Base-by-base conservation (phyloP, 805 yeast species). In the Scheffersomyces ergatensis region DNA sequence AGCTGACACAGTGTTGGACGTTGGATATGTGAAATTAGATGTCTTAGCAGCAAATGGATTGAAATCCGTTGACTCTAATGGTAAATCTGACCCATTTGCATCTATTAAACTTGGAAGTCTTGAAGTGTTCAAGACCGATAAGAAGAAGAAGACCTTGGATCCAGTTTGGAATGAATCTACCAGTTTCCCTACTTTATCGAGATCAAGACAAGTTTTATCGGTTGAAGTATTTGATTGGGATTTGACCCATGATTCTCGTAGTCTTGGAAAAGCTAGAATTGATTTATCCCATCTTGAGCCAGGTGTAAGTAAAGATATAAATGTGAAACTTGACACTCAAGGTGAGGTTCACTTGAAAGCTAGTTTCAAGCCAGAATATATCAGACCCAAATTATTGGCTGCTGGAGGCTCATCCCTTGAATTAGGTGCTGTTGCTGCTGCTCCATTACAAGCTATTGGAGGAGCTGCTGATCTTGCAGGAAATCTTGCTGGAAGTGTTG, bases 141-240 rank as follows among this genome's bases (percentile, higher is more conserved):
- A 76, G 40, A 68, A 80, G 44, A 83, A 83, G 63, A 85, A 79
- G 57, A 78, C 86, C 0, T 66, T 85, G 49, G 70, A 78, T 41
- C 96, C 96, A 14, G 74, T 72, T 9, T 89, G 93, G 90, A 82
- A 87, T 57, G 93, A 87, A 51, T 60, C 66, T 6, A 67, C 77
- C 18, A 71, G 70, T 3, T 61, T 88, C 49, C 82, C 85, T 3
- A 60, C 85, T 43, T 71, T 77, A 27, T 83, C 93, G 0, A 77
- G 88, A 59, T 65, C 80, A 2, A 74, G 85, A 55, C 66, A 76
- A 19, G 51, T 64, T 14, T 57, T 84, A 21, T 46, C 60, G 25
- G 49, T 82, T 18, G 74, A 73, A 34, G 78, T 82, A 14, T 77
- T 64, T 53, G 93, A 86, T 60, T 86, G 92, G 92, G 93, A 86